Evolutionary conservation across 495 filamentous ascomycete genomes (phyloP), one percentile per base, ranked within the genome.

Genomic region (Bathelium albidoporum): DNA sequence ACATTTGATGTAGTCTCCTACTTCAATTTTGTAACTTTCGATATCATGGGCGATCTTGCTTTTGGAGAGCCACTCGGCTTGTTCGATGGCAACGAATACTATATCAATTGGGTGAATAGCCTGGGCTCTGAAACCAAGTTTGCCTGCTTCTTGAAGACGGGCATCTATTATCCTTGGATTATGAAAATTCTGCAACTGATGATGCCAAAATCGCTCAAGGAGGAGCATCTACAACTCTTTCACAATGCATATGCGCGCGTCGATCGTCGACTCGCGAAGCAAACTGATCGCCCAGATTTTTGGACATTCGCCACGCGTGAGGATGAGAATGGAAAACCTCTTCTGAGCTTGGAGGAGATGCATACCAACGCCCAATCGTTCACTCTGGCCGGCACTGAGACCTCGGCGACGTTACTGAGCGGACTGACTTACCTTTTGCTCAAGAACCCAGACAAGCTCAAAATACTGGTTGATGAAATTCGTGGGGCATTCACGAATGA

Each of bases 311-410:
- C 64, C 16, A 14, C 63, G 32, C 32, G 49, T 1, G 29, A 62
- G 18, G 59, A 59, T 29, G 66, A 62, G 16, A 29, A 55, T 29
- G 64, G 41, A 2, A 60, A 64, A 36, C 49, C 49, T 5, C n/a
- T 36, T 24, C 58, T 65, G 4, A 62, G 53, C 22, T 4, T 55
- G 10, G 41, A 1, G 26, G 67, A 69, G 41, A 65, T 66, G 36
- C 43, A 68, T 32, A 28, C 60, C 11, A 69, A 64, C 31, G 66
- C 64, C 3, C 12, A 16, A 0, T 9, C 65, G 0, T 66, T 71
- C 60, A 66, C 63, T 43, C 39, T 69, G 31, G 69, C 67, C 4
- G 69, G 69, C 5, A 71, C 62, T 12, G 69, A 71, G 44, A 71
- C 69, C 9, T 67, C 69, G 2, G 69, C 67, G 7, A 69, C 67